Evolutionary conservation across 1,139 yeast species (phyloP).

Genomic region (Protomyces inundatus): DNA sequence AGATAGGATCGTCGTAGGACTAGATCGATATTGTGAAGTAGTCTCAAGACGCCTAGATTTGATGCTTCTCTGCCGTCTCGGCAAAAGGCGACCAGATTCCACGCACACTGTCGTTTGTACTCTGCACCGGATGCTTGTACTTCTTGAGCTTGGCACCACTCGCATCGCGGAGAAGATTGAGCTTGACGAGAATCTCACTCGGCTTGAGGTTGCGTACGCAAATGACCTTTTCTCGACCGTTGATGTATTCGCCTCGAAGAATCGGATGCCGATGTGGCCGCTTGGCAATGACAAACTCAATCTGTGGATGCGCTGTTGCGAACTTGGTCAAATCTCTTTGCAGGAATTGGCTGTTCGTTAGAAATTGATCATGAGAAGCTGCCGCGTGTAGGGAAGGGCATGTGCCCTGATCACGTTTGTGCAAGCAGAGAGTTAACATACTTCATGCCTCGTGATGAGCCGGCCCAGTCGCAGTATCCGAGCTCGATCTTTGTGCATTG

Average conservation of each 20-base stretch:
- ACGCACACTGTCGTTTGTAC: constrained; percentile 78
- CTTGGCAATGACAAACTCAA: constrained; percentile 64
- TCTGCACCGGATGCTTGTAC: constrained; percentile 68
- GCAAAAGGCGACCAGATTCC: constrained; percentile 98
- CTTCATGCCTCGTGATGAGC: constrained; percentile 80
- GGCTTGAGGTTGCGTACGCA: constrained; percentile 60
- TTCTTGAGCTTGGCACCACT: constrained; percentile 57
- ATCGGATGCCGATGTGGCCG: constrained; percentile 75
- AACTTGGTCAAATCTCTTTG: constrained; percentile 52
- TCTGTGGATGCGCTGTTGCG: constrained; percentile 57
- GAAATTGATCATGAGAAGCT: too few species aligned
- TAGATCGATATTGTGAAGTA: not conserved
- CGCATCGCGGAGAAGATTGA: constrained; percentile 52
- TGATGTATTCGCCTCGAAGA: constrained; percentile 60
- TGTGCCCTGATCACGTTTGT: too few species aligned
- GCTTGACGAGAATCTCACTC: constrained; percentile 51
- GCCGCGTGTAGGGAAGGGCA: too few species aligned
- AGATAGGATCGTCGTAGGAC: too few species aligned
- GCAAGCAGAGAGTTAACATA: not conserved
- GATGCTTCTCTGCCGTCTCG: constrained; percentile 26
- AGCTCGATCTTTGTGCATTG: constrained; percentile 64
- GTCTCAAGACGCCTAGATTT: not conserved
- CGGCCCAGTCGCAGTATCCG: constrained; percentile 91
- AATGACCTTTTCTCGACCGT: constrained; percentile 48
- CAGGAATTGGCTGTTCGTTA: constrained; percentile 42